Conservation (phyloP, 1,139 yeast species). For the Candida pseudocylindracea region DNA sequence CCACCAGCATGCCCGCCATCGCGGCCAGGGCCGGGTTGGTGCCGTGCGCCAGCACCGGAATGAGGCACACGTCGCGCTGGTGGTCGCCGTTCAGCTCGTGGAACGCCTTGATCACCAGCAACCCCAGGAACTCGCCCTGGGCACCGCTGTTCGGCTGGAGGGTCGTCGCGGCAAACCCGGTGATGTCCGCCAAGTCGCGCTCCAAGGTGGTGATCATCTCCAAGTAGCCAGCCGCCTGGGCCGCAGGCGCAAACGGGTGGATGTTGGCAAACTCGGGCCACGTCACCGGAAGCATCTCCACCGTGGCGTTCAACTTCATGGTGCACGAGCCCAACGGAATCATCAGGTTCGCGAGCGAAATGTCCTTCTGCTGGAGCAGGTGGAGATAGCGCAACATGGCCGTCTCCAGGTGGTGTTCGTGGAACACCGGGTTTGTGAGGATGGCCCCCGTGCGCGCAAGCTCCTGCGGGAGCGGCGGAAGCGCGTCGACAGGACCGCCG, state of each 20-base stretch:
- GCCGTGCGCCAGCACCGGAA: constrained; percentile 96
- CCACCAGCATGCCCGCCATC: constrained; percentile 88
- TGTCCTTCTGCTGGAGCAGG: constrained; percentile 66
- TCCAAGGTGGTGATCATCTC: constrained; percentile 60
- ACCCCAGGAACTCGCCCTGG: constrained; percentile 93
- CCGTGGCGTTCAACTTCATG: constrained; percentile 90
- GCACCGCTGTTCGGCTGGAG: constrained; percentile 97
- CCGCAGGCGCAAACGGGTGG: constrained; percentile 82
- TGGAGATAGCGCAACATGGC: constrained; percentile 83
- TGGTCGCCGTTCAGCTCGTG: constrained; percentile 51
- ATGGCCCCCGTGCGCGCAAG: constrained; percentile 39
- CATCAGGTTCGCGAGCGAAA: constrained; percentile 90
- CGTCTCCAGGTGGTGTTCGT: constrained; percentile 81
- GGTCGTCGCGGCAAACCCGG: constrained; percentile 88
- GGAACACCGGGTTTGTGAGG: constrained; percentile 60
- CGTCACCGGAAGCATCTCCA: constrained; percentile 82
- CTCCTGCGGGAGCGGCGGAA: constrained; percentile 31
- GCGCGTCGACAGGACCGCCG: constrained; percentile 7
- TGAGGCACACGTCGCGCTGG: constrained; percentile 67
- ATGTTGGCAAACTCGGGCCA: constrained; percentile 81
- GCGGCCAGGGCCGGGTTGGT: constrained; percentile 98
- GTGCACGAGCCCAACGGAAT: constrained; percentile 96
- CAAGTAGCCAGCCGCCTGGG: constrained; percentile 72
- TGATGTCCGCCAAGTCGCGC: constrained; percentile 69
- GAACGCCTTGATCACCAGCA: constrained; percentile 67